Evolutionary conservation across 73 alveolate species (phyloP).

Genomic region (Halteria grandinella): DNA sequence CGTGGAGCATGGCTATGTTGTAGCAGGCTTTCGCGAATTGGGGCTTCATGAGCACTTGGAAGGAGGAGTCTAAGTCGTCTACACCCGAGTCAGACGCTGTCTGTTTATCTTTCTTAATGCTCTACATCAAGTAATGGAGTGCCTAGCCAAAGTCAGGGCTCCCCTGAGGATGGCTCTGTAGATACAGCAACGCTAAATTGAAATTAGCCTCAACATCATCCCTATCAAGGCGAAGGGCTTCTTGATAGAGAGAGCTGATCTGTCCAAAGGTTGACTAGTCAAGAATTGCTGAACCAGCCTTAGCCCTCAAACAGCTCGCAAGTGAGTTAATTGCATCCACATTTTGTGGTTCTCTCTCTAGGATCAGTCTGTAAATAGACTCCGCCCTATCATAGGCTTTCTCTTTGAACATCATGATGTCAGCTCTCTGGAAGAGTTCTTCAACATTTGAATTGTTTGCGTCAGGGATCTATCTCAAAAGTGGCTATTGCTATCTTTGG

Average conservation of each 20-base stretch:
- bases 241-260: conserved; percentile 33
- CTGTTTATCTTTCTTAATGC: conserved; percentile 56
- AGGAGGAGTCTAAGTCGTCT: conserved; percentile 27
- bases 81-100: conserved; percentile 40
- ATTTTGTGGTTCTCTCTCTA: conserved; percentile 43
- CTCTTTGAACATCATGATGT: conserved; percentile 48
- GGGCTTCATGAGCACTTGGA: conserved; percentile 48
- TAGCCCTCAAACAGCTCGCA: conserved; percentile 52
- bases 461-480: too few relatives aligned
- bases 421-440: conserved; percentile 58
- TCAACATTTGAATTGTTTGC: conserved; percentile 21
- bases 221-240: conserved; percentile 54
- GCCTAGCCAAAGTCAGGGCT: conserved; percentile 63
- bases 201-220: conserved; percentile 70
- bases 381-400: conserved; percentile 38
- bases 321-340: conserved; percentile 54
- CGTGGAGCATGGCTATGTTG: conserved; percentile 67
- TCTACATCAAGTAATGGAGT: conserved; percentile 27
- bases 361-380: conserved; percentile 49
- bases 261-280: background rate
- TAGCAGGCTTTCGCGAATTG: conserved; percentile 36
- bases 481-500: background rate
- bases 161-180: too few relatives aligned
- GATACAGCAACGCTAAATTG: conserved; percentile 65
- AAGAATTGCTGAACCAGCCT: background rate